Base-by-base conservation (phyloP, 768 basidiomycete species). In the Mycena rebaudengoi region DNA sequence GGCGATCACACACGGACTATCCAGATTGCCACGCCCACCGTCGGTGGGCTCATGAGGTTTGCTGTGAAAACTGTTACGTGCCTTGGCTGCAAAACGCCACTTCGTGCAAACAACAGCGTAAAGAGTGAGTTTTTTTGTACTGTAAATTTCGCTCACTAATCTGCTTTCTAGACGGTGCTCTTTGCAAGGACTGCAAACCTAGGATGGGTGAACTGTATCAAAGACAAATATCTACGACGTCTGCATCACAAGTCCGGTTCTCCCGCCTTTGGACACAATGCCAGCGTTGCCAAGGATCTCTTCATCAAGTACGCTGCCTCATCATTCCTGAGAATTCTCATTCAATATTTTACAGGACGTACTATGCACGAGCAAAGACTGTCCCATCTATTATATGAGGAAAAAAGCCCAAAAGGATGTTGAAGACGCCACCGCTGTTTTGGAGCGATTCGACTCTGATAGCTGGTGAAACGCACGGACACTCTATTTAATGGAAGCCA, bases 401-500 rank as follows among this genome's bases (percentile, higher is more conserved):
- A 98, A 98, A 81, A 98, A 98, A 72, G 91, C 96, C 10, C 98
- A 99, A 77, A 98, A 98, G 75, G 97, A 99, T 72, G 98, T 97
- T 0, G 94, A 94, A 65, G 96, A 98, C 69, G 85, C 92, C 4
- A 88, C 86, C 64, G 73, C 83, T 11, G 84, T 91, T 30, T 75
- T 99, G 46, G 94, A 95, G 67, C 87, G 98, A 16, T 99, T 99
- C 74, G 90, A 94, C 58, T 76, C 75, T 6, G 92, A 94, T 68
- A 69, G 82, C 26, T 94, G 92, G 92, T 95, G 74, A 77, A 40
- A 43, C 23, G 10, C 21, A 18, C 5, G 44, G 44, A 46, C 26
- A 39, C n/a, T n/a, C 13, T 39, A 3, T 39, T 10, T 39, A 39
- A 13, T 39, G 13, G 37, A 39, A n/a, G n/a, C 14, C n/a, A 37